A percentile compares a stretch with the other conserved stretches of the same genome.
Evolutionary conservation across 768 basidiomycete species (phyloP).

Genomic region (Lactifluus pinguis): DNA sequence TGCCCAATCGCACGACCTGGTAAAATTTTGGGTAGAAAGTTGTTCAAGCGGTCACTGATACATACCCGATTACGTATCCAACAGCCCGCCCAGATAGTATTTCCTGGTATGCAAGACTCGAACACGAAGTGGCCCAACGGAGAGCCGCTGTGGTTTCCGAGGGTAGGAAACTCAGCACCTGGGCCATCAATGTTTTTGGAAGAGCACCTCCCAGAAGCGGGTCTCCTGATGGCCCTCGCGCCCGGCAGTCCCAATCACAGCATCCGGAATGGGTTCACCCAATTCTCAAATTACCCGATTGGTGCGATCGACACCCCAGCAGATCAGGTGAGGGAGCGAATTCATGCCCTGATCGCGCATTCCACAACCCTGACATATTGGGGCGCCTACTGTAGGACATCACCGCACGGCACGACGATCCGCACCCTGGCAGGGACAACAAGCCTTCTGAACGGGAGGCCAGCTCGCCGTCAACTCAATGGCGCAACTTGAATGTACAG

Average conservation of each 20-base stretch:
- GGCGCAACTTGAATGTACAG: not conserved
- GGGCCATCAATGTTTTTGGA: not conserved
- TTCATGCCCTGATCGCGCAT: no score
- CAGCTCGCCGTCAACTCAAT: not conserved
- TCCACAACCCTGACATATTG: not conserved
- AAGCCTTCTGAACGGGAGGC: not conserved
- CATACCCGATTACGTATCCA: not conserved
- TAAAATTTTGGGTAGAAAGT: not conserved
- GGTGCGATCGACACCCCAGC: not conserved
- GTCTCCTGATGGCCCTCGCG: not conserved
- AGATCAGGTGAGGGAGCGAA: not conserved
- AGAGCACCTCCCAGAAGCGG: not conserved
- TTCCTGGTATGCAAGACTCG: not conserved
- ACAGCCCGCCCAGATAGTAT: not conserved
- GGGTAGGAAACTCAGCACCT: not conserved
- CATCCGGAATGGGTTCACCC: not conserved
- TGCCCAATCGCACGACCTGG: not conserved
- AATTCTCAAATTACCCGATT: not conserved
- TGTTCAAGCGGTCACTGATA: not conserved
- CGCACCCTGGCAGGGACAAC: no score
- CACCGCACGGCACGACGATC: not conserved
- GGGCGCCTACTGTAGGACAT: not conserved
- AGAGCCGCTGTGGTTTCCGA: not conserved
- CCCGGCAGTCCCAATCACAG: not conserved
- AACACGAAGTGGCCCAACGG: not conserved